phyloP scores from a whole-genome alignment of 495 filamentous ascomycete species.

The Astrothelium macrocarpum region DNA sequence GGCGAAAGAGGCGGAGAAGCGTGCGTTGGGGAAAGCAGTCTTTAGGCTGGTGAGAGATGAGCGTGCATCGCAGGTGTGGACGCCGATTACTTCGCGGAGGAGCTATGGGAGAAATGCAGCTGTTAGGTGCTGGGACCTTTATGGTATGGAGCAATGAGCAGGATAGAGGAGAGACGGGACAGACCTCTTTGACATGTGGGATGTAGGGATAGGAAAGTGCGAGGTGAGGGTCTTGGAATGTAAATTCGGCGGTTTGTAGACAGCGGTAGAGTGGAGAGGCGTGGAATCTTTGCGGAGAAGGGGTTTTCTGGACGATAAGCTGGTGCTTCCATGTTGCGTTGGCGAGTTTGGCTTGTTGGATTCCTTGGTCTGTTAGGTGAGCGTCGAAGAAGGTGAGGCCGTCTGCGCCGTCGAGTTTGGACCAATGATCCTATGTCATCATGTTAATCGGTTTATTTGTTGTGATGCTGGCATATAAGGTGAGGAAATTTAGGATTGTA shows the following conservation, averaged over 20 bases:
- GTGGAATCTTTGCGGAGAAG: slow-evolving; percentile 25
- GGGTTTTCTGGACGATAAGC: slow-evolving; percentile 19
- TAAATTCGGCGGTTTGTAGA: slow-evolving; percentile 27
- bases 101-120: neutral
- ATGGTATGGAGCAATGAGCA: too few relatives aligned
- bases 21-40: slow-evolving; percentile 7
- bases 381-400: slow-evolving; percentile 26
- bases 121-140: too few relatives aligned
- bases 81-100: slow-evolving; percentile 22
- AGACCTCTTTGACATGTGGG: slow-evolving; percentile 28
- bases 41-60: slow-evolving; percentile 8
- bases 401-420: slow-evolving; percentile 28
- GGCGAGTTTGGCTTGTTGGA: slow-evolving; percentile 24
- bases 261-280: slow-evolving; percentile 27
- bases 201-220: slow-evolving; percentile 16
- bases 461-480: neutral
- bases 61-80: slow-evolving; percentile 22
- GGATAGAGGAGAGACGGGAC: neutral
- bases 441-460: neutral
- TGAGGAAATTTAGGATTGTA: neutral
- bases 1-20: slow-evolving; percentile 17
- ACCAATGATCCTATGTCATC: slow-evolving; percentile 20
- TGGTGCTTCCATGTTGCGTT: slow-evolving; percentile 17
- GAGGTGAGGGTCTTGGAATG: slow-evolving; percentile 17
- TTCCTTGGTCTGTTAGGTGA: slow-evolving; percentile 22